Base-by-base conservation (phyloP, 441 rosid genomes). In the Aquilaria agallochum region DNA sequence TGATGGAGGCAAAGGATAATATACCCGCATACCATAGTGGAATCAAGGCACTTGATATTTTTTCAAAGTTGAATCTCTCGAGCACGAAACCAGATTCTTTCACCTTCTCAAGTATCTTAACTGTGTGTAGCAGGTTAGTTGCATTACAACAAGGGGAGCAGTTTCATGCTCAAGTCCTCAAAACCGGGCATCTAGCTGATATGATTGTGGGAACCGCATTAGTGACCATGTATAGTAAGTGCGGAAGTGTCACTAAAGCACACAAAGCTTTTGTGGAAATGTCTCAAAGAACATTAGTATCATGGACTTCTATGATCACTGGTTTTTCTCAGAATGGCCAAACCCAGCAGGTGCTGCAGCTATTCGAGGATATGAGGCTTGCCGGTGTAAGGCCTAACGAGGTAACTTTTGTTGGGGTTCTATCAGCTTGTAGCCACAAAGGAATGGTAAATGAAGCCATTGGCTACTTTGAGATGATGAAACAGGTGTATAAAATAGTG, bases 221-320 rank as follows among this genome's bases (percentile, higher is more conserved):
- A 13, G 74, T 85, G 51, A 81, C 66, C 61, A 79, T 85, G 86
- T 83, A 83, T 54, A 62, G 56, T 44, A 83, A 83, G 66, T 83
- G 83, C 60, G 91, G 88, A 70, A 79, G 74, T 71, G 69, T 77
- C 60, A 70, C 68, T 58, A 68, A 59, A 69, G 85, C 88, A 14
- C 74, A 75, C 59, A 80, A 58, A 74, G 80, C 80, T 58, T 83
- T 83, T 56, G 14, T 69, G 36, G 86, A 79, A 72, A 81, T 83
- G 82, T 59, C 86, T 32, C 58, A 64, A 2, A 80, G 83, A 71
- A 83, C 83, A 12, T 51, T 85, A 78, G 77, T 85, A 60, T 77
- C 85, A n/a, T 83, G 88, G 88, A 85, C 91, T 58, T 63, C 78
- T n/a, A 85, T 85, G 84, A 77, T 85, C 40, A 71, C 76, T 8